Evolutionary conservation across 257 asterid species (phyloP).

Genomic region (Rubia yunnanensis): DNA sequence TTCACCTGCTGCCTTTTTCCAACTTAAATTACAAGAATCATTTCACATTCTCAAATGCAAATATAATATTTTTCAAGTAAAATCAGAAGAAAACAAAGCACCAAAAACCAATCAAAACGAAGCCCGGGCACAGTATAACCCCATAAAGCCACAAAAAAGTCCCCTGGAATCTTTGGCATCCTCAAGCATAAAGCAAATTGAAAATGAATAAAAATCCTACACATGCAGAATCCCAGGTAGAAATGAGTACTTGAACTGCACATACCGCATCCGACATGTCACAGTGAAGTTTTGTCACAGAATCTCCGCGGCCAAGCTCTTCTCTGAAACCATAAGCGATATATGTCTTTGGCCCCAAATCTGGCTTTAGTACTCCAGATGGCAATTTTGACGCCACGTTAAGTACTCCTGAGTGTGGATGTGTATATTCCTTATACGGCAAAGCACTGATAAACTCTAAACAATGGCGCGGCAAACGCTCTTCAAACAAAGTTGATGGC

Average conservation of each 20-base stretch:
- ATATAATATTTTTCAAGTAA: too few relatives aligned
- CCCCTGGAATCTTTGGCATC: background rate
- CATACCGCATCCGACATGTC: slow-evolving; percentile 67
- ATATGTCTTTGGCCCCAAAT: slow-evolving; percentile 66
- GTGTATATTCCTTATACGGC: slow-evolving; percentile 60
- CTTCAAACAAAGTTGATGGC: slow-evolving; percentile 30
- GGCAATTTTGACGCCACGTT: slow-evolving; percentile 46
- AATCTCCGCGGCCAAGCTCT: slow-evolving; percentile 66
- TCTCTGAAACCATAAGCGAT: slow-evolving; percentile 51
- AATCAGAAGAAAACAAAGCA: too few relatives aligned
- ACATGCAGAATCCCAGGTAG: background rate
- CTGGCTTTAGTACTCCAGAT: slow-evolving; percentile 34
- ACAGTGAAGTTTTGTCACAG: slow-evolving; percentile 69
- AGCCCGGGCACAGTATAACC: background rate
- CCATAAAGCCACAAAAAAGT: background rate
- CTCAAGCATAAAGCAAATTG: background rate
- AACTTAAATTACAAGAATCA: too few relatives aligned
- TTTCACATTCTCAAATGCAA: too few relatives aligned
- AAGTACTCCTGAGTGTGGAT: slow-evolving; percentile 40
- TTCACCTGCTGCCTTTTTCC: too few relatives aligned
- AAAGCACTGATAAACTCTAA: slow-evolving; percentile 43
- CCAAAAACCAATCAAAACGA: background rate
- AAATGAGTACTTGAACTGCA: background rate
- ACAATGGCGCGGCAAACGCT: slow-evolving; percentile 45
- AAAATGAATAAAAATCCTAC: background rate